Base-by-base conservation (phyloP, 1,139 yeast genomes). In the Debaryomyces coudertii region DNA sequence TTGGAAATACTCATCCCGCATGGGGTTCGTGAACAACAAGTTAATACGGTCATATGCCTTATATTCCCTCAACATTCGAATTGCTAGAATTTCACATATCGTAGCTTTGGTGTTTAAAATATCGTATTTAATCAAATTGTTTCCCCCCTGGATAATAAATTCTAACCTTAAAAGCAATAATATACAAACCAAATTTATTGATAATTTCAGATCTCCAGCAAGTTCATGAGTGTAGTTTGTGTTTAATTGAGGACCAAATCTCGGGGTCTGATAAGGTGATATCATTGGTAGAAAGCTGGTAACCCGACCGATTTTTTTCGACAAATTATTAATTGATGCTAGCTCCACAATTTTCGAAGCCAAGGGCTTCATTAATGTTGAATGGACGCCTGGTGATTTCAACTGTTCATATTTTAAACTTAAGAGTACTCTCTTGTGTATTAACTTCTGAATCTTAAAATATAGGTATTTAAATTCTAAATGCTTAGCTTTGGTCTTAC, bases 361-460 rank as follows among this genome's bases (percentile, higher is more conserved):
- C 20, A 82, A 60, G 0, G 87, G 86, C 52, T 77, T 73, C 38
- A 81, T 70, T 35, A 81, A 59, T 2, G 80, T 69, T 18, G 79
- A 58, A 46, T 78, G 72, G 30, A 77, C 73, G 55, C 79, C 85
- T 2, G 84, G 85, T 2, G 80, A 65, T 48, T 75, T 74, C 47
- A 81, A 63, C 58, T 80, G 85, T 51, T 81, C 85, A 58, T 78
- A 78, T 45, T 77, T 79, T 50, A 82, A 66, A 46, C 77, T 71
- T 22, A 79, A 60, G 36, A 68, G 74, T 14, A 82, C 80, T 42
- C 71, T 65, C 27, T 69, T 65, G 53, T 73, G 71, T 36, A 76
- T 57, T 24, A 66, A 55, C 42, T 60, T 62, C 52, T 73, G 78
- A 40, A 72, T 51, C 42, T 63, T 67, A 54, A 71, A 71, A 53